Conservation (phyloP, 2,329 filamentous ascomycete species). For the Claviceps cyperi region DNA sequence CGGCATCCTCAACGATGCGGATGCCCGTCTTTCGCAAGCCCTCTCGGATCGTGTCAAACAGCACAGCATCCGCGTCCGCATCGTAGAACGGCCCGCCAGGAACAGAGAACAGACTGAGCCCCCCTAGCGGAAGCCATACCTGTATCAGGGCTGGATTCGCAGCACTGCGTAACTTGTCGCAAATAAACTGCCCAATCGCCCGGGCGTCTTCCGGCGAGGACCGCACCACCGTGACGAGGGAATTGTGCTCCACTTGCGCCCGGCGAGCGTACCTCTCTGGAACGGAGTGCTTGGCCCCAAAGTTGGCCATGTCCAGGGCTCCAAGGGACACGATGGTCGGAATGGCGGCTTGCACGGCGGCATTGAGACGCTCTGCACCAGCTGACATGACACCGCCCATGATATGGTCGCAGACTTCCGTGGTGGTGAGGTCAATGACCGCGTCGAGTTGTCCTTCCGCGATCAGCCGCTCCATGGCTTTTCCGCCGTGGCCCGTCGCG, state of each 20-base stretch:
- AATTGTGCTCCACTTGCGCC: constrained; percentile 49
- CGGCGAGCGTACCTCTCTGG: constrained; percentile 38
- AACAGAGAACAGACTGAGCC: constrained; percentile 45
- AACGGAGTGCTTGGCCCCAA: constrained; percentile 39
- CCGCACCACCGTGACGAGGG: constrained; percentile 50
- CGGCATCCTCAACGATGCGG: constrained; percentile 30
- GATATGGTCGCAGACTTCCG: constrained; percentile 50
- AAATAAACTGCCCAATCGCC: constrained; percentile 41
- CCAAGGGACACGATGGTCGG: constrained; percentile 38
- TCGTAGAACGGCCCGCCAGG: constrained; percentile 39
- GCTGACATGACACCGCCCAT: constrained; percentile 50
- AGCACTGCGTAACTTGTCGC: constrained; percentile 31
- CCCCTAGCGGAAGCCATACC: constrained; percentile 45
- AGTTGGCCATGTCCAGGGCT: constrained; percentile 48
- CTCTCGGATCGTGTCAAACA: constrained; percentile 37
- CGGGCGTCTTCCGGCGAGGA: constrained; percentile 43
- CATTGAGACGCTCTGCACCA: constrained; percentile 39
- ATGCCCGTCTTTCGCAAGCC: constrained; percentile 36
- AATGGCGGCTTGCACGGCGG: constrained; percentile 40
- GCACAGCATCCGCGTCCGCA: constrained; percentile 25
- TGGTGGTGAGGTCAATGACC: constrained; percentile 57
- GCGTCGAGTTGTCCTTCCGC: constrained; percentile 44
- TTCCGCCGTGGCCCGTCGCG: constrained; percentile 53
- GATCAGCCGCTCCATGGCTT: constrained; percentile 53
- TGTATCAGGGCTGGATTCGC: constrained; percentile 28